Base-by-base conservation (phyloP, 257 asterid genomes). In the Schizonepeta tenuifolia region DNA sequence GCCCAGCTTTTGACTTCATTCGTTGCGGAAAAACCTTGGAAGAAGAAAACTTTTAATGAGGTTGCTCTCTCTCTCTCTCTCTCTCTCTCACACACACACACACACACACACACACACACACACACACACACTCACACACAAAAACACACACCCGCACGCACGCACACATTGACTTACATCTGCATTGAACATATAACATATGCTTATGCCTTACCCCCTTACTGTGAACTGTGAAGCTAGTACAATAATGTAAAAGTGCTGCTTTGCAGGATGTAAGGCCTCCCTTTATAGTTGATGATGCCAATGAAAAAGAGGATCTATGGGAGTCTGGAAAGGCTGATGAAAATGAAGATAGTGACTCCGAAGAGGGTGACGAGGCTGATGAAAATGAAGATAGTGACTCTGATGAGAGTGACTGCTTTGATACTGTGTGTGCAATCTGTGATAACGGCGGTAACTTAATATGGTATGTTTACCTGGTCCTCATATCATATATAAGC, bases 401-500 rank as follows among this genome's bases (percentile, higher is more conserved):
- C 35, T 20, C 70, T 31, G 50, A 67, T 1, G 62, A 74, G 46
- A 85, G 80, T 64, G 89, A 89, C 63, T 73, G 83, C 51, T 88
- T 83, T 28, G 97, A 88, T 72, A 70, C 75, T 53, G 87, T 90
- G 10, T 90, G 98, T 57, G 90, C 97, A 26, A 81, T 92, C 54
- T 92, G 97, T 82, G 77, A 73, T 51, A 55, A 73, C 40, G 77
- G 77, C 13, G 77, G 77, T 36, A 3, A 1, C 10, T 3, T 73
- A 14, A 1, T 4, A 10, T 69, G 87, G 77, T 73, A 64, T 53
- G 77, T 41, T 36, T 17, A 36, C 22, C 56, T n/a, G 35, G 51
- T 22, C 31, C 65, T 50, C 56, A 50, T 72, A 15, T 62, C 65
- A 57, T 14, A 56, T 58, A 56, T 57, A n/a, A 46, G 57, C 54